Percentiles rank a stretch among this genome's conserved stretches.
Evolutionary conservation across 2,329 filamentous ascomycete species (phyloP).

Genomic region (Paraphoma chrysanthemicola): DNA sequence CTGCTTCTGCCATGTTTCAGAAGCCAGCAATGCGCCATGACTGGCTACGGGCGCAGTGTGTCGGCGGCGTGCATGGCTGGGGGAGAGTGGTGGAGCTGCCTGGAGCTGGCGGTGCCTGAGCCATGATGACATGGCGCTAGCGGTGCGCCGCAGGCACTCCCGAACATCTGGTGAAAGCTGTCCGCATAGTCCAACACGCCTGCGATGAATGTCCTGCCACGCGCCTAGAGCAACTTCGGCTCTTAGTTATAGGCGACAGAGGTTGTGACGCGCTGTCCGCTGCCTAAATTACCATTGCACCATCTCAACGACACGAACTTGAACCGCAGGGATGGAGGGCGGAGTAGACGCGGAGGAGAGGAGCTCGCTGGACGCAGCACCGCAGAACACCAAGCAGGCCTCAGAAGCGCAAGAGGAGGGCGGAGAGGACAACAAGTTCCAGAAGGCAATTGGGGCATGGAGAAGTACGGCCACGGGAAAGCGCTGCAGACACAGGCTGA

Average conservation of each 20-base stretch:
- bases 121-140: slow-evolving; percentile 14
- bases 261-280: neutral
- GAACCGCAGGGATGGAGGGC: slow-evolving; percentile 40
- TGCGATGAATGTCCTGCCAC: slow-evolving; percentile 5
- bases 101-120: slow-evolving; percentile 17
- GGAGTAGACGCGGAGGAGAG: slow-evolving; percentile 38
- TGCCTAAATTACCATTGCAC: neutral
- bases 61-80: slow-evolving; percentile 18
- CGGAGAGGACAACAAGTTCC: slow-evolving; percentile 84
- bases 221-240: slow-evolving; percentile 7
- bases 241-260: neutral
- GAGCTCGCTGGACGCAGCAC: slow-evolving; percentile 29
- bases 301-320: neutral
- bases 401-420: slow-evolving; percentile 12
- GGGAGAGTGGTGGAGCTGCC: slow-evolving; percentile 1
- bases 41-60: slow-evolving; percentile 27
- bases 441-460: slow-evolving; percentile 95
- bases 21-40: slow-evolving; percentile 38
- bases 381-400: slow-evolving; percentile 13
- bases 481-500: slow-evolving; percentile 14
- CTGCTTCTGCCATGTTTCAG: slow-evolving; percentile 44
- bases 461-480: slow-evolving; percentile 68
- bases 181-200: slow-evolving; percentile 21
- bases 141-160: slow-evolving; percentile 33
- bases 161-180: slow-evolving; percentile 30